These are phyloP conservation scores for Endoconidiophora polonica DNA, from an alignment of 2,329 filamentous ascomycete genomes.

Conservation along the genomic window DNA sequence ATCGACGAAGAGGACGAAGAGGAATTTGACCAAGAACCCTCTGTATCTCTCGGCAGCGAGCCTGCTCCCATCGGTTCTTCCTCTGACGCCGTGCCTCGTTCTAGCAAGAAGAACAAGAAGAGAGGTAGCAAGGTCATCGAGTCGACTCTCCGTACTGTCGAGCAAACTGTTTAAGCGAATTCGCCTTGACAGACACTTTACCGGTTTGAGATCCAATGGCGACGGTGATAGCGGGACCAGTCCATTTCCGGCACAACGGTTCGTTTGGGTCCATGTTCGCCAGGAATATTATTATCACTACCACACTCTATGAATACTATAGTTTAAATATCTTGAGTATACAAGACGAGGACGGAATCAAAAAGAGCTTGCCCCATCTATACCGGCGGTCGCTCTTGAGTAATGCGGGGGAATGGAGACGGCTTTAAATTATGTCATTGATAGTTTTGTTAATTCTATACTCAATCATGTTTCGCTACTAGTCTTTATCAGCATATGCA, in stretches of 20 bases:
- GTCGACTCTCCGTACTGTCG: neutral
- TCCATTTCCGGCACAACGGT: neutral
- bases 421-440: too few species aligned
- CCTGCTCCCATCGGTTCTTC: neutral
- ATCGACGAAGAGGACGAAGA: conserved; percentile 12
- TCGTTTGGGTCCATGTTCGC: neutral
- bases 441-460: too few species aligned
- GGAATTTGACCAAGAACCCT: conserved; percentile 3
- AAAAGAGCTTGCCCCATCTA: too few species aligned
- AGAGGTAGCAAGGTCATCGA: neutral
- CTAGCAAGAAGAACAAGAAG: conserved; percentile 9
- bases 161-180: conserved; percentile 4
- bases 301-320: too few species aligned
- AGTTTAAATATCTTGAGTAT: conserved; percentile 2
- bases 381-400: too few species aligned
- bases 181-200: neutral
- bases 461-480: too few species aligned
- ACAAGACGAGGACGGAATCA: neutral
- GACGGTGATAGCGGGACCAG: too few species aligned
- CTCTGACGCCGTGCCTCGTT: conserved; percentile 1
- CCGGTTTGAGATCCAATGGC: too few species aligned
- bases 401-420: too few species aligned
- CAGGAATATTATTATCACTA: neutral
- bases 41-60: conserved; percentile 1
- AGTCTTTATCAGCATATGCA: too few species aligned